Evolutionary conservation across 1,139 yeast species (phyloP).

Genomic region (Sugiyamaella grinbergsii): DNA sequence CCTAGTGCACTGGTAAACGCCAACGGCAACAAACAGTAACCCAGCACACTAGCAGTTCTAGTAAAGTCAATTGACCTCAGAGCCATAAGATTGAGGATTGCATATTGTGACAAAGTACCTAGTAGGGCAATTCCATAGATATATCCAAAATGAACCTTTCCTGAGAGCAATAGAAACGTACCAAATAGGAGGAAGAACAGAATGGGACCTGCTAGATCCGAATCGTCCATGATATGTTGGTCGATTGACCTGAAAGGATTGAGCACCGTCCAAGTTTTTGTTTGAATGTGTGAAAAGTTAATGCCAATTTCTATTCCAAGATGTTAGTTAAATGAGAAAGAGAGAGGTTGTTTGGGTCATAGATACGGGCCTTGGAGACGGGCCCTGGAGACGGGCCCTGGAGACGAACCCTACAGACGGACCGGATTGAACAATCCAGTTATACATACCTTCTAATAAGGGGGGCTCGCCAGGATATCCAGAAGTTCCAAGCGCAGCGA

Average conservation of each 20-base stretch:
- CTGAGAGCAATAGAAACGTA: constrained; percentile 75
- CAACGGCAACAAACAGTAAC: constrained; percentile 89
- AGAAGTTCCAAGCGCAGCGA: constrained; percentile 90
- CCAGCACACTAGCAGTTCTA: constrained; percentile 86
- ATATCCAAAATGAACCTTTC: constrained; percentile 95
- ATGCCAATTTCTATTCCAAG: constrained; percentile 72
- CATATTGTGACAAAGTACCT: constrained; percentile 84
- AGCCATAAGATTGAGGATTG: constrained; percentile 84
- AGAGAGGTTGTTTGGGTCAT: neutral
- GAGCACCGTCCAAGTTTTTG: constrained; percentile 82
- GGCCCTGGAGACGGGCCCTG: no score
- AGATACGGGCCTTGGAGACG: neutral
- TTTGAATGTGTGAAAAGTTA: constrained; percentile 83
- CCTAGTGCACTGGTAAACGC: constrained; percentile 79
- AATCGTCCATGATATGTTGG: constrained; percentile 81
- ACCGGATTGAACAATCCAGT: no score
- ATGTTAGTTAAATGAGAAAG: constrained; percentile 1
- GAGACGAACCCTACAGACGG: no score
- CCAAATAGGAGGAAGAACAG: constrained; percentile 88
- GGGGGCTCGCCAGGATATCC: constrained; percentile 97
- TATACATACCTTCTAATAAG: constrained; percentile 56
- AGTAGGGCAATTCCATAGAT: constrained; percentile 94
- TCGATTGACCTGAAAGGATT: constrained; percentile 69
- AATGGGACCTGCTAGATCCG: constrained; percentile 95
- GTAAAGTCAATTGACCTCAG: constrained; percentile 60